phyloP scores from a whole-genome alignment of 305 asterid species.

The Fraxinus floribunda region DNA sequence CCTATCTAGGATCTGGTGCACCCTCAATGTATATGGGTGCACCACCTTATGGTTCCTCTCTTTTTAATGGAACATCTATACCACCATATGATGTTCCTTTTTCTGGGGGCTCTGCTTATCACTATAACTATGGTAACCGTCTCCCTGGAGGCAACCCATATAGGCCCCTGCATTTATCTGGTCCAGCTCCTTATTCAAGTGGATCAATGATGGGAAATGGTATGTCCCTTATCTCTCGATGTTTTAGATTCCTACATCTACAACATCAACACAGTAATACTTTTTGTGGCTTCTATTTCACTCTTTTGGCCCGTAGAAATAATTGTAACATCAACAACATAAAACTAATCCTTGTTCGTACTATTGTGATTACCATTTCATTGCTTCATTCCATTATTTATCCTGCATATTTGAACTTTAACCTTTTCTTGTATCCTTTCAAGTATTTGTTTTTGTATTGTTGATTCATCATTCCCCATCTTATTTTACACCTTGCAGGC shows the following conservation, averaged over 20 bases:
- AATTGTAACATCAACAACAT: not conserved
- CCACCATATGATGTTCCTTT: conserved; percentile 81
- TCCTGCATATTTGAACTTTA: not conserved
- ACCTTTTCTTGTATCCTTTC: conserved; percentile 1
- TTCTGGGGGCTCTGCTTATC: conserved; percentile 83
- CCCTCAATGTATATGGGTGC: conserved; percentile 86
- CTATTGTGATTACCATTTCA: not conserved
- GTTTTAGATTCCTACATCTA: not conserved
- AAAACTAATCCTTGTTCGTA: not conserved
- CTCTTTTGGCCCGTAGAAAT: not conserved
- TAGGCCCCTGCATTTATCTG: conserved; percentile 68
- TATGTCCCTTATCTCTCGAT: conserved; percentile 11
- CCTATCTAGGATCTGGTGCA: conserved; percentile 68
- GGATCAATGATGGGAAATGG: conserved; percentile 70
- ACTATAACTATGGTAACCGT: conserved; percentile 72
- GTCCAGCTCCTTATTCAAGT: conserved; percentile 69
- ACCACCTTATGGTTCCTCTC: conserved; percentile 74
- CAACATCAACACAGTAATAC: not conserved
- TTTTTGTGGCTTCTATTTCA: not conserved
- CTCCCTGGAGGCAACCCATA: conserved; percentile 79
- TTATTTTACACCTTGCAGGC: conserved; percentile 42
- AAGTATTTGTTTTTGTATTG: not conserved
- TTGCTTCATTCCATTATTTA: not conserved
- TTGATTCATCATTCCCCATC: conserved; percentile 1
- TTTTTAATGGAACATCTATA: conserved; percentile 67